Evolutionary conservation across 768 basidiomycete genomes (phyloP), one percentile per base, ranked within the genome.

Genomic region (Erythrobasidium yunnanense): DNA sequence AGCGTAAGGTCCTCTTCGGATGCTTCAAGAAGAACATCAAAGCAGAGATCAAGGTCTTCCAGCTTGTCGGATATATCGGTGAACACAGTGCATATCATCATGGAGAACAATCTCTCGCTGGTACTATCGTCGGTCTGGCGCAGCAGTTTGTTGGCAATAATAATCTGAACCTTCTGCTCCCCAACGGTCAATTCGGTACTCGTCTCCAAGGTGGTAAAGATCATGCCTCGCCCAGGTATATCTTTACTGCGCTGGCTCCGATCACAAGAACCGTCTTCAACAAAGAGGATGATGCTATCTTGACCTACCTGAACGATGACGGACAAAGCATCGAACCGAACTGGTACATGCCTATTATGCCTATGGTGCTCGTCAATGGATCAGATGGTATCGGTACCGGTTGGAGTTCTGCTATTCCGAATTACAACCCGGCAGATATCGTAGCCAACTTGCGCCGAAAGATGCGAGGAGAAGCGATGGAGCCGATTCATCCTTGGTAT

Each of bases 301-400:
- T 96, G 70, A 85, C 81, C 13, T 83, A 85, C 71, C 83, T 88
- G 71, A 85, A 82, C 73, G 95, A 99, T 58, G 93, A 99, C 60
- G 88, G 87, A 23, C 78, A 81, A 49, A 72, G 79, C 57, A 90
- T 99, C 69, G 93, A 99, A 75, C 95, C 95, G 0, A 89, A 91
- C 71, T 96, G 84, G 77, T 99, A 95, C 74, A 80, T 96, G 78
- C 93, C 95, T 18, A 76, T 90, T 45, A 72, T 99, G 1, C 95
- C 95, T 0, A 80, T 92, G 75, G 81, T 96, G 0, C 80, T 99
- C 55, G 77, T 97, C 74, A 97, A 99, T 71, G 95, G 95, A 6
- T 85, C 88, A 8, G 92, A 96, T 70, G 95, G 95, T 78, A 97
- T 99, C 71, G 95, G 95, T 49, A 99, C 95, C 63, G 90, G 93